A percentile compares a stretch with the other conserved stretches of the same genome.
These are phyloP conservation scores for Harringtonia aguacate DNA, from an alignment of 2,329 filamentous ascomycete genomes.

Conservation along the genomic window DNA sequence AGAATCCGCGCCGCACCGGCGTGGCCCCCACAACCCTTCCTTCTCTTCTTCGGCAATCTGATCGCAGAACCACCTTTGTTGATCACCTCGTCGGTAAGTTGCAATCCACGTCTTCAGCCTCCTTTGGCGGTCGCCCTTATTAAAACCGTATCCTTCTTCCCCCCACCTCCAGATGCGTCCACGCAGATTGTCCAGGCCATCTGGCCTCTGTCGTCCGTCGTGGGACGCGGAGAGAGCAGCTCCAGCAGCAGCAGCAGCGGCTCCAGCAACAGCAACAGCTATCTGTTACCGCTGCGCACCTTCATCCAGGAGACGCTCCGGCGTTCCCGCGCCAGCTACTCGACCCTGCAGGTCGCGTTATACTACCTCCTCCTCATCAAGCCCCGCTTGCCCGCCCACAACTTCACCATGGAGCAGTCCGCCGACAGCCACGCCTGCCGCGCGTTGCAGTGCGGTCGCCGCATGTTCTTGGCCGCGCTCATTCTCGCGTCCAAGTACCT, in stretches of 20 bases:
- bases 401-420: conserved; percentile 80
- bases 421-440: conserved; percentile 61
- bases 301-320: conserved; percentile 97
- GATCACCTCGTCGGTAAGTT: conserved; percentile 93
- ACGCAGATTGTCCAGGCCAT: conserved; percentile 96
- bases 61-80: conserved; percentile 91
- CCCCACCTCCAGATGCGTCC: conserved; percentile 81
- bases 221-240: conserved; percentile 62
- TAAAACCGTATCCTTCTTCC: too few species aligned
- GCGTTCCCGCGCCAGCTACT: conserved; percentile 92
- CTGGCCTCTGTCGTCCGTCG: conserved; percentile 81
- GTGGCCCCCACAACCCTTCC: conserved; percentile 55
- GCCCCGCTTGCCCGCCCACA: conserved; percentile 69
- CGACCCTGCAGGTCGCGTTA: conserved; percentile 88
- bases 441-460: conserved; percentile 86
- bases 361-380: conserved; percentile 96
- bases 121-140: not conserved
- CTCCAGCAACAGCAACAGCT: conserved; percentile 9
- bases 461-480: conserved; percentile 92
- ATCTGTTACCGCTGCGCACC: conserved; percentile 75
- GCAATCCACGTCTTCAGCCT: not conserved
- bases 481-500: conserved; percentile 97
- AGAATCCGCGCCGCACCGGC: conserved; percentile 50
- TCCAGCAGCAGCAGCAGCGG: conserved; percentile 34
- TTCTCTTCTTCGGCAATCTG: conserved; percentile 70